Percentiles rank a stretch among this genome's conserved stretches.
phyloP scores from a whole-genome alignment of 305 asterid species.

The Fraxinus sp. region DNA sequence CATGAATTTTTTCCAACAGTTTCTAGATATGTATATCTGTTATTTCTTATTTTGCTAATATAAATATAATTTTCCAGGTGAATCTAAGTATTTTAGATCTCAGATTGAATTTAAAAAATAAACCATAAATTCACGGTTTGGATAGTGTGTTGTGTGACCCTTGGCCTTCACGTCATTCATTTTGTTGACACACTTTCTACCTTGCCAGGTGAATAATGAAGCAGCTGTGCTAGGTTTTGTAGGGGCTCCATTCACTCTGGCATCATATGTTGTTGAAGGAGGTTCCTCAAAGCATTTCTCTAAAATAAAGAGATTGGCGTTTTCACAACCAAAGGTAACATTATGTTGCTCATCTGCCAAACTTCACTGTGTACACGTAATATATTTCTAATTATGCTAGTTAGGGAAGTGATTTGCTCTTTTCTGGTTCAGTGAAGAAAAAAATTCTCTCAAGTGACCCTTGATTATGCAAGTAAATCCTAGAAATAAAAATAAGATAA shows the following conservation, averaged over 20 bases:
- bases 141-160: background rate
- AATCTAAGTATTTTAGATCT: background rate
- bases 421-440: background rate
- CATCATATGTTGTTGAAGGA: slow-evolving; percentile 94
- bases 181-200: slow-evolving; percentile 13
- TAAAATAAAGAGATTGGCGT: slow-evolving; percentile 82
- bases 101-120: background rate
- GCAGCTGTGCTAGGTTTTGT: slow-evolving; percentile 96
- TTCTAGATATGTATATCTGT: background rate
- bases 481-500: background rate
- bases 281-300: slow-evolving; percentile 97
- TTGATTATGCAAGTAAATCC: background rate
- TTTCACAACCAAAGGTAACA: slow-evolving; percentile 86
- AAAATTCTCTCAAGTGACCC: background rate
- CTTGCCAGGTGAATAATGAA: slow-evolving; percentile 70
- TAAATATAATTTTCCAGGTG: slow-evolving; percentile 1
- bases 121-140: background rate
- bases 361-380: background rate
- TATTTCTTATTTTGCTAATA: slow-evolving; percentile 11
- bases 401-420: background rate
- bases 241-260: slow-evolving; percentile 98
- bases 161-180: slow-evolving; percentile 5
- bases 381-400: background rate
- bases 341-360: background rate
- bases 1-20: background rate